Percentiles rank a stretch among this genome's conserved stretches.
These are phyloP conservation scores for Pseudocercospora eumusae DNA, from an alignment of 2,329 filamentous ascomycete genomes.

Conservation along the genomic window DNA sequence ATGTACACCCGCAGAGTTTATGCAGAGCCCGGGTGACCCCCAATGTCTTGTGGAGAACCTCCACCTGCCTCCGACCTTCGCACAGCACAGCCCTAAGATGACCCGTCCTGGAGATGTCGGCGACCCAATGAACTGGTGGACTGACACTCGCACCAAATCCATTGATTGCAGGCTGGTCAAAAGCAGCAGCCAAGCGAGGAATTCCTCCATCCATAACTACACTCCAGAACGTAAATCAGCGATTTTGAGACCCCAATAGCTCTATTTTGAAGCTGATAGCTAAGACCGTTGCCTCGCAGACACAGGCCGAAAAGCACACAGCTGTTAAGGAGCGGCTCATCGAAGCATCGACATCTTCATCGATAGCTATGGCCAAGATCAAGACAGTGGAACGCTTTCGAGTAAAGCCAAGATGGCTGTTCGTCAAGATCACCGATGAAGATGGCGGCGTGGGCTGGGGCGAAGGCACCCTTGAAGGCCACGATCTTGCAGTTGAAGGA, in stretches of 20 bases:
- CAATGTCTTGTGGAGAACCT: conserved; percentile 8
- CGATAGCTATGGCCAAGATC: conserved; percentile 60
- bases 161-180: not conserved
- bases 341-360: not conserved
- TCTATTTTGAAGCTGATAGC: too few species aligned
- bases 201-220: not conserved
- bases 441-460: conserved; percentile 69
- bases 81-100: not conserved
- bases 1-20: not conserved
- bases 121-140: not conserved
- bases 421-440: conserved; percentile 73
- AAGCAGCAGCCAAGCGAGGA: not conserved
- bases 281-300: too few species aligned
- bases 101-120: not conserved
- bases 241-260: conserved; percentile 5
- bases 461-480: conserved; percentile 72
- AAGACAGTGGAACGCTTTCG: conserved; percentile 71
- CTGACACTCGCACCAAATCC: not conserved
- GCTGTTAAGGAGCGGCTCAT: too few species aligned
- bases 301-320: too few species aligned
- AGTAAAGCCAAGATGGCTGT: conserved; percentile 73
- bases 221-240: not conserved
- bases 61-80: not conserved
- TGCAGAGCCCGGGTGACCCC: conserved; percentile 5
- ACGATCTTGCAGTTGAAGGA: conserved; percentile 72